phyloP scores from a whole-genome alignment of 2,329 filamentous ascomycete species.

The Colletotrichum neosansevieriae region DNA sequence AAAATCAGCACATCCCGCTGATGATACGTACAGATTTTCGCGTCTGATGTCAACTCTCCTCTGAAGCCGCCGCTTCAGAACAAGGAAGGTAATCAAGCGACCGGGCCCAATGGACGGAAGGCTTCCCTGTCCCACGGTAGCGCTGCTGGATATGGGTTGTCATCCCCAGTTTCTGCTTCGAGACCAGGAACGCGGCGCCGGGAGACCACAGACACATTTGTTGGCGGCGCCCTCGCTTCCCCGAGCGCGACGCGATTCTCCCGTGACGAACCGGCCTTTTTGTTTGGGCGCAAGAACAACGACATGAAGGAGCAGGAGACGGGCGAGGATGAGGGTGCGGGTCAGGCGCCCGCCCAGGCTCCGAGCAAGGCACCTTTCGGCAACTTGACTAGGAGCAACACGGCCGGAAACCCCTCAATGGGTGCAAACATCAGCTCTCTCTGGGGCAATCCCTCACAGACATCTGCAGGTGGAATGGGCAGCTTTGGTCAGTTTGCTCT shows the following conservation, averaged over 20 bases:
- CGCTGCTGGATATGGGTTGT: slow-evolving; percentile 73
- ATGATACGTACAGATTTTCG: slow-evolving; percentile 73
- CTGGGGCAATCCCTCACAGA: slow-evolving; percentile 53
- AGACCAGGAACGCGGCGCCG: slow-evolving; percentile 84
- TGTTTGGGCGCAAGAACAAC: slow-evolving; percentile 66
- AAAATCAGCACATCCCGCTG: slow-evolving; percentile 15
- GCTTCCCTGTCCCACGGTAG: slow-evolving; percentile 81
- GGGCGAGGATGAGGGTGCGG: slow-evolving; percentile 60
- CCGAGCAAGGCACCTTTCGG: slow-evolving; percentile 56
- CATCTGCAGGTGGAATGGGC: slow-evolving; percentile 66
- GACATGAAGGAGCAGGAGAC: slow-evolving; percentile 62
- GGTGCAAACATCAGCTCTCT: slow-evolving; percentile 55
- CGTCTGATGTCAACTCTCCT: slow-evolving; percentile 90
- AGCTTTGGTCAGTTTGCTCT: slow-evolving; percentile 93
- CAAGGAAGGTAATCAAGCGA: slow-evolving; percentile 68
- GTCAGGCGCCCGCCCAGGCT: slow-evolving; percentile 42
- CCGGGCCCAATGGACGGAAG: slow-evolving; percentile 78
- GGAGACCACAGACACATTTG: slow-evolving; percentile 78
- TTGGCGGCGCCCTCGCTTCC: slow-evolving; percentile 66
- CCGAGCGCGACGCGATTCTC: slow-evolving; percentile 71
- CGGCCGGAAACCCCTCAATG: slow-evolving; percentile 60
- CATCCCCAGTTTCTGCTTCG: slow-evolving; percentile 77
- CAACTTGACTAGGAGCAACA: slow-evolving; percentile 66
- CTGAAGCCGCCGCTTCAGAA: slow-evolving; percentile 88
- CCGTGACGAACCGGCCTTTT: slow-evolving; percentile 72